phyloP scores from a whole-genome alignment of 2,329 filamentous ascomycete species.

The Calonectria naviculata region DNA sequence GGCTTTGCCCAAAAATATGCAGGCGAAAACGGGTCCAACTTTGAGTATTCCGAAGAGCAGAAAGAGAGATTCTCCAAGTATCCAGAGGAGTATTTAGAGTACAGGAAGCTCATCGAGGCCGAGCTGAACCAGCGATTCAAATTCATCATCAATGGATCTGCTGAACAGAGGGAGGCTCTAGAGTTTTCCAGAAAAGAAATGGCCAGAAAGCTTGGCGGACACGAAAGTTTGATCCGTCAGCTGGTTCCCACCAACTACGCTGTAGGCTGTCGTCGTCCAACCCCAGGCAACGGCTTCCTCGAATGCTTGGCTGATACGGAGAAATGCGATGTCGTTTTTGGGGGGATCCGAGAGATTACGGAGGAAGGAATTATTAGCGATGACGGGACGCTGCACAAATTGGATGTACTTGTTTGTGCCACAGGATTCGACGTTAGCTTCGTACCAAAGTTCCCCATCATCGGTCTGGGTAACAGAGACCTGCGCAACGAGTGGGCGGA shows the following conservation, averaged over 20 bases:
- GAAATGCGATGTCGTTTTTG: not conserved
- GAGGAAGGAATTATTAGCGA: not conserved
- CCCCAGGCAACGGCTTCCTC: not conserved
- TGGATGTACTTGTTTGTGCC: not conserved
- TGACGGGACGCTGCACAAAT: not conserved
- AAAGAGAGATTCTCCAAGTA: not conserved
- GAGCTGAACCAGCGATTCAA: not conserved
- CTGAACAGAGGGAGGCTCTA: not conserved
- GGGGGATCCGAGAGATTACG: not conserved
- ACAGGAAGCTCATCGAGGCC: not conserved
- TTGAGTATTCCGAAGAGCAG: not conserved
- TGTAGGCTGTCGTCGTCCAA: not conserved
- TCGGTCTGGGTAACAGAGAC: not conserved
- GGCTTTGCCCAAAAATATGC: not conserved
- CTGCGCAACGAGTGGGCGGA: not conserved
- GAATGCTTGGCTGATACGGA: not conserved
- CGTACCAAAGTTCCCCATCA: not conserved
- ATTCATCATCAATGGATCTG: not conserved
- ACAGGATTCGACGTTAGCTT: not conserved
- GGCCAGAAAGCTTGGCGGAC: not conserved
- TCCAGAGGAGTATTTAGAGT: not conserved
- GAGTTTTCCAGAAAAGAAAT: not conserved
- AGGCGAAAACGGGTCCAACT: not conserved
- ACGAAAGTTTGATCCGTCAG: not conserved
- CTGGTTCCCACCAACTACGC: not conserved